These are phyloP conservation scores for Saccharum officinarum DNA, from an alignment of 176 grass and related monocot species.

Conservation along the genomic window DNA sequence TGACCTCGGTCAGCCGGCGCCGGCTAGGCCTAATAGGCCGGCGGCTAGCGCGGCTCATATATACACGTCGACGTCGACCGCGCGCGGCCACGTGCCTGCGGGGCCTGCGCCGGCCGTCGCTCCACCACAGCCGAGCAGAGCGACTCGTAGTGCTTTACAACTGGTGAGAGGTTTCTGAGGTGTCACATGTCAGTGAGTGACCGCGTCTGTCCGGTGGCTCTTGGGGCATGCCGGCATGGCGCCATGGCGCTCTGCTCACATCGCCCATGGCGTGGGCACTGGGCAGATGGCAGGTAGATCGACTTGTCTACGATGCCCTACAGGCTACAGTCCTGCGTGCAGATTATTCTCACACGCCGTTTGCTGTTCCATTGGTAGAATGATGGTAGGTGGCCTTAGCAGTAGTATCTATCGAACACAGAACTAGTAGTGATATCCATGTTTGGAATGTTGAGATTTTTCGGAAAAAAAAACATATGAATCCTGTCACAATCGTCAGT, in stretches of 20 bases:
- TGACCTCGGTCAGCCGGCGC: neutral
- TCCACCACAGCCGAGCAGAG: neutral
- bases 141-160: neutral
- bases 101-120: neutral
- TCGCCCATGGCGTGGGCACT: neutral
- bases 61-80: neutral
- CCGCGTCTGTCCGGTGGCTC: neutral
- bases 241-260: neutral
- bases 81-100: slow-evolving; percentile 23
- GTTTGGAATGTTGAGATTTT: neutral
- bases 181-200: neutral
- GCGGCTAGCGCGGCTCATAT: neutral
- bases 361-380: neutral
- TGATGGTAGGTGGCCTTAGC: neutral
- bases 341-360: no score
- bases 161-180: neutral
- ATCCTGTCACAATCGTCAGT: no score
- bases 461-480: no score
- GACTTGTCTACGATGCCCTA: neutral
- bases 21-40: neutral
- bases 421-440: neutral
- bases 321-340: no score
- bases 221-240: neutral
- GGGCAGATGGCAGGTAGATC: neutral
- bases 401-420: neutral